Percentiles rank a stretch among this genome's conserved stretches.
phyloP scores from a whole-genome alignment of 2,329 filamentous ascomycete species.

The Chrysoporthe deuterocubensis region DNA sequence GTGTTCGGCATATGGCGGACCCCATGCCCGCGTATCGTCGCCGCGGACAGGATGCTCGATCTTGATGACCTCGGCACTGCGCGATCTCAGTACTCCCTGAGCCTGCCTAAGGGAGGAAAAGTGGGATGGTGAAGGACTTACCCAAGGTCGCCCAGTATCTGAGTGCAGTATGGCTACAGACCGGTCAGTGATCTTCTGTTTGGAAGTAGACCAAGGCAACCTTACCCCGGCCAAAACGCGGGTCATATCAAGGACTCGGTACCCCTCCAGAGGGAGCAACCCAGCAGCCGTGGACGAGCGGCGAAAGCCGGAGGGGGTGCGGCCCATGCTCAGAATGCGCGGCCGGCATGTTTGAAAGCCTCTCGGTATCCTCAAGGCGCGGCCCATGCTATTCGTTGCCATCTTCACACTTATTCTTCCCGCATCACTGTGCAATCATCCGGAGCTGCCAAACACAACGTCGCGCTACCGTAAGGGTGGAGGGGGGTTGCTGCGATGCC shows the following conservation, averaged over 20 bases:
- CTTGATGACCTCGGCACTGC: constrained; percentile 93
- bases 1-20: constrained; percentile 88
- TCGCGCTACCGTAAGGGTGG: constrained; percentile 4
- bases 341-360: constrained; percentile 4
- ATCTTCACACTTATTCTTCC: constrained; percentile 10
- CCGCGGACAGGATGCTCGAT: constrained; percentile 90
- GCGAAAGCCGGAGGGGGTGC: background rate
- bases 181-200: background rate
- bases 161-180: constrained; percentile 88
- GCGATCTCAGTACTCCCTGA: constrained; percentile 34
- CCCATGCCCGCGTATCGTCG: constrained; percentile 96
- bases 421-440: background rate
- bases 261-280: constrained; percentile 74
- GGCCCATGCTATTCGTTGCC: constrained; percentile 9
- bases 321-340: background rate
- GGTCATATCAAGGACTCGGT: constrained; percentile 94
- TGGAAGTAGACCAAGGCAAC: background rate
- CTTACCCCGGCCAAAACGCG: constrained; percentile 90
- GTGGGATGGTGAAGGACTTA: constrained; percentile 50
- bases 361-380: constrained; percentile 4
- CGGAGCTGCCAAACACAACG: background rate
- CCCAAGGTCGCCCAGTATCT: constrained; percentile 96
- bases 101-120: constrained; percentile 26
- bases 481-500: background rate
- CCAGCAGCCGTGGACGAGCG: constrained; percentile 28